These are phyloP conservation scores for Raphanus hybrid DNA, from an alignment of 441 rosid species.

Conservation along the genomic window DNA sequence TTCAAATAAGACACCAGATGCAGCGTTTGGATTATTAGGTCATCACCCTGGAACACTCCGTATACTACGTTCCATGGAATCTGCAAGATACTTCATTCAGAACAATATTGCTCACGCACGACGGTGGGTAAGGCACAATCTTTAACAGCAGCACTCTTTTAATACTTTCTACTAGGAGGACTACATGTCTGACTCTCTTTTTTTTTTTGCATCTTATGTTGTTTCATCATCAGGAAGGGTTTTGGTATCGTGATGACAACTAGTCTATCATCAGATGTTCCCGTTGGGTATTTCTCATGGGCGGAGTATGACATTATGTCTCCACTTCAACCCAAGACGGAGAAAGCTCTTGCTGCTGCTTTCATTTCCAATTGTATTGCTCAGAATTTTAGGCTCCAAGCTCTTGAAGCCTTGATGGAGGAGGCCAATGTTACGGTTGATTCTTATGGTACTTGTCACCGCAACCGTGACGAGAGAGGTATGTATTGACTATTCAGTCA, in stretches of 20 bases:
- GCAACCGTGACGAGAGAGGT: conserved; percentile 77
- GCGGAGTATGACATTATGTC: conserved; percentile 94
- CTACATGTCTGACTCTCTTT: not conserved
- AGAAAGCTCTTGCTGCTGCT: conserved; percentile 88
- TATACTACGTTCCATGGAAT: conserved; percentile 90
- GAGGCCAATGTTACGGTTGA: conserved; percentile 60
- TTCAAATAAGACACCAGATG: conserved; percentile 61
- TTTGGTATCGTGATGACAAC: conserved; percentile 84
- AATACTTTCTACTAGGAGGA: not conserved
- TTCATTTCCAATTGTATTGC: conserved; percentile 91
- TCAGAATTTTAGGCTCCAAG: conserved; percentile 80
- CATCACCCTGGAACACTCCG: conserved; percentile 48
- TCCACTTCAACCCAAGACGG: conserved; percentile 78
- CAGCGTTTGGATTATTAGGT: conserved; percentile 56
- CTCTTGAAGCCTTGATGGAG: conserved; percentile 70
- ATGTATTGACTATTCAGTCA: not conserved
- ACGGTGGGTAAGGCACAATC: conserved; percentile 97
- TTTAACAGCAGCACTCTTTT: not conserved
- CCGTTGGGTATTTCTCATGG: conserved; percentile 97
- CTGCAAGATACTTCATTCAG: conserved; percentile 68
- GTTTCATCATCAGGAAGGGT: conserved; percentile 58
- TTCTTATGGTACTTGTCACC: conserved; percentile 87
- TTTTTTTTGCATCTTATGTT: not conserved
- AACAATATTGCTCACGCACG: conserved; percentile 77
- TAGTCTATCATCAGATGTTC: conserved; percentile 93